Evolutionary conservation across 192 early-diverging fungal genomes (phyloP).

Genomic region (Oehlia diaphana): DNA sequence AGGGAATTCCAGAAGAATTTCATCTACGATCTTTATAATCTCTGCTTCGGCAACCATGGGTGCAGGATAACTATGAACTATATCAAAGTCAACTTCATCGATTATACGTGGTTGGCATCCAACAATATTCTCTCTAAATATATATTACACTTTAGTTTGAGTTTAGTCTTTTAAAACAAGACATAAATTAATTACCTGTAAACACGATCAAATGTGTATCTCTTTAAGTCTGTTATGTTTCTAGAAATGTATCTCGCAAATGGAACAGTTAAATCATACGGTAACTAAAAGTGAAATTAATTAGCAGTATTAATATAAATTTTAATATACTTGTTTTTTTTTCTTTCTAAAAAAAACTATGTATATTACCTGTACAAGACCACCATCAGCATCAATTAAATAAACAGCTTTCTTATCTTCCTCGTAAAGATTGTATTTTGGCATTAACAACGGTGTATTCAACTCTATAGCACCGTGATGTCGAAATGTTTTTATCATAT

Average conservation of each 20-base stretch:
- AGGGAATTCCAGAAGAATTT: constrained; percentile 69
- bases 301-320: too few species aligned
- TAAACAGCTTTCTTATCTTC: constrained; percentile 70
- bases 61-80: constrained; percentile 63
- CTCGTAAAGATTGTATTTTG: constrained; percentile 71
- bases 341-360: not conserved
- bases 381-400: constrained; percentile 80
- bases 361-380: constrained; percentile 58
- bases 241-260: constrained; percentile 86
- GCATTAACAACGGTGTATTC: constrained; percentile 78
- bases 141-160: not conserved
- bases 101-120: constrained; percentile 84
- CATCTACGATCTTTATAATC: constrained; percentile 78
- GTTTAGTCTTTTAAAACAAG: not conserved
- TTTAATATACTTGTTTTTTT: too few species aligned
- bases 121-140: constrained; percentile 60
- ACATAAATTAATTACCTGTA: constrained; percentile 45
- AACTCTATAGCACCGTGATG: constrained; percentile 85
- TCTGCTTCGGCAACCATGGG: constrained; percentile 87
- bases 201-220: constrained; percentile 83
- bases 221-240: constrained; percentile 73
- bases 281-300: constrained; percentile 45
- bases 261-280: constrained; percentile 88
- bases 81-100: constrained; percentile 89
- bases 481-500: constrained; percentile 76